A percentile compares a stretch with the other conserved stretches of the same genome.
Conservation (phyloP, 148 eudicot species). For the Nyssa sinensis region DNA sequence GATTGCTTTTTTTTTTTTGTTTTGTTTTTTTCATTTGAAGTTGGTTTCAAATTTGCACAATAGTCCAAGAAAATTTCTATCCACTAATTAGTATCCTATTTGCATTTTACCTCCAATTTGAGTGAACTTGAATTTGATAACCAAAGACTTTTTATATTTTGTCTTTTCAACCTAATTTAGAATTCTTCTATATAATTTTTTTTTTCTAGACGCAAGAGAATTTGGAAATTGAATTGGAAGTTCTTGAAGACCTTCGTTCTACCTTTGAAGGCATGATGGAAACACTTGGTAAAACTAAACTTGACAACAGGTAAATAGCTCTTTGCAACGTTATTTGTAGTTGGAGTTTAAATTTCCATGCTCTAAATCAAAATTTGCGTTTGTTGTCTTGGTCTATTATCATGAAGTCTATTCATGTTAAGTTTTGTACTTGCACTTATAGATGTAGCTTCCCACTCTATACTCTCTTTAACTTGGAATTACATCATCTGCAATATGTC, state of each 20-base stretch:
- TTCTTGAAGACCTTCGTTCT: constrained; percentile 45
- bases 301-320: constrained; percentile 63
- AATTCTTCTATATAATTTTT: not conserved
- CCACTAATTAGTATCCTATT: not conserved
- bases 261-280: constrained; percentile 66
- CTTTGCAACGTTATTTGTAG: too few species aligned
- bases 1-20: not conserved
- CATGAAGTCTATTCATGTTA: too few species aligned
- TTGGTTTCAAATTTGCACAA: not conserved
- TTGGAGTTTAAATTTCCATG: too few species aligned
- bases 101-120: not conserved
- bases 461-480: too few species aligned
- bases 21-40: not conserved
- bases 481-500: too few species aligned
- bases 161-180: not conserved
- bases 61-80: too few species aligned
- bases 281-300: constrained; percentile 36
- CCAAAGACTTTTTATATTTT: not conserved
- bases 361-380: too few species aligned
- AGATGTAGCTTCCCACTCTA: too few species aligned
- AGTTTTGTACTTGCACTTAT: too few species aligned
- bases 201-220: constrained; percentile 37
- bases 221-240: constrained; percentile 58
- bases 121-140: not conserved
- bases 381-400: too few species aligned